Conservation (phyloP, 345 rosid species). For the Nephelium lappaceum region DNA sequence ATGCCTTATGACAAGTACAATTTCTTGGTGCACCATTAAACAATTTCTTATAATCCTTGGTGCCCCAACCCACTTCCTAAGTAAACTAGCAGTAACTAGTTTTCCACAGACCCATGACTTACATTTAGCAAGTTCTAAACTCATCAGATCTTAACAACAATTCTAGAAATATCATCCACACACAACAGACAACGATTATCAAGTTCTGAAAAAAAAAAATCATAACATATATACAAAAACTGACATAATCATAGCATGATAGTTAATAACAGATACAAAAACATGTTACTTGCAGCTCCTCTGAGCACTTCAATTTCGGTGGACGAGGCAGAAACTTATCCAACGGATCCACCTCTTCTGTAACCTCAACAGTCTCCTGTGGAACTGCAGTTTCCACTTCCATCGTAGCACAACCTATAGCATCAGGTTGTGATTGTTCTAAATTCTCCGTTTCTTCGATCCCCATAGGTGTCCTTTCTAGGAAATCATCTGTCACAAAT, state of each 20-base stretch:
- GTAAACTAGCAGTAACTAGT: neutral
- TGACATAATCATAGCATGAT: neutral
- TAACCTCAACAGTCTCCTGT: constrained; percentile 37
- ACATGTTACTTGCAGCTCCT: constrained; percentile 77
- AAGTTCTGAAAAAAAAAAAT: neutral
- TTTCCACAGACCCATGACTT: neutral
- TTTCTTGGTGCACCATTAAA: neutral
- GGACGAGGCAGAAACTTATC: constrained; percentile 74
- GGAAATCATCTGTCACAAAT: constrained; percentile 41
- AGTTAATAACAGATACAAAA: neutral
- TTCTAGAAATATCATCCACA: neutral
- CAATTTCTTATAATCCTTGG: neutral
- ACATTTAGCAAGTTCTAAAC: neutral
- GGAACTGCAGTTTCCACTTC: constrained; percentile 48
- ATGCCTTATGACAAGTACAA: neutral
- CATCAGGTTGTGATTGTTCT: constrained; percentile 43
- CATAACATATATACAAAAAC: neutral
- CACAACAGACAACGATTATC: neutral
- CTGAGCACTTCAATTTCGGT: constrained; percentile 68
- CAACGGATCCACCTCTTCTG: constrained; percentile 52
- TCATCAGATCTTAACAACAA: neutral
- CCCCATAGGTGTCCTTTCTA: constrained; percentile 36
- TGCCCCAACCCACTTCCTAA: neutral
- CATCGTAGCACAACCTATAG: constrained; percentile 21
- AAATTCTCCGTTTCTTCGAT: constrained; percentile 42